These are phyloP conservation scores for Zea luxurians DNA, from an alignment of 176 grass and related monocot genomes.

Conservation along the genomic window DNA sequence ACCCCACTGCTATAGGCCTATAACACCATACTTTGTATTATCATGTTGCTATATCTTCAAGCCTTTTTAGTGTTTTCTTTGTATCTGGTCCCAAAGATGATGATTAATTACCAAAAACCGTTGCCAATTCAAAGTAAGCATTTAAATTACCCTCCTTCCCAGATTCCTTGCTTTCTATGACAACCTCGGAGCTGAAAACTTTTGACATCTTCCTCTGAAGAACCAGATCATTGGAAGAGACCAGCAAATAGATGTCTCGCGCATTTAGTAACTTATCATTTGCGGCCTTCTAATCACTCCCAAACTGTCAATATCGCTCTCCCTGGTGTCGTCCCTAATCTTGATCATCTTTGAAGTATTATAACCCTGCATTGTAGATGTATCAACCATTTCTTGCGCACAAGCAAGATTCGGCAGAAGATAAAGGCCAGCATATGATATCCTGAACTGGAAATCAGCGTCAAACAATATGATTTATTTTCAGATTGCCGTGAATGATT, in stretches of 20 bases:
- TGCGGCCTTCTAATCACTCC: constrained; percentile 61
- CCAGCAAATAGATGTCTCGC: constrained; percentile 53
- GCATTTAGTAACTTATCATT: constrained; percentile 25
- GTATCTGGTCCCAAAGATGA: constrained; percentile 65
- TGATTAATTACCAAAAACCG: constrained; percentile 63
- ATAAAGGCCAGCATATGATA: constrained; percentile 76
- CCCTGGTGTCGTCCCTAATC: constrained; percentile 60
- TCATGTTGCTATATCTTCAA: constrained; percentile 58
- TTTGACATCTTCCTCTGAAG: constrained; percentile 67
- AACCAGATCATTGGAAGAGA: constrained; percentile 67
- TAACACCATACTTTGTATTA: background rate
- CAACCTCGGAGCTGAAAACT: constrained; percentile 53
- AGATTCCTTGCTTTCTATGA: constrained; percentile 46
- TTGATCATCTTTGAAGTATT: constrained; percentile 82
- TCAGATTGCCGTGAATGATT: constrained; percentile 85
- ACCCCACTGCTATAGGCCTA: no score
- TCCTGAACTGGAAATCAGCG: constrained; percentile 74
- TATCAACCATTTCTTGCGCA: constrained; percentile 75
- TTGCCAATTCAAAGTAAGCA: constrained; percentile 49
- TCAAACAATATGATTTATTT: constrained; percentile 88
- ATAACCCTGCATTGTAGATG: constrained; percentile 61
- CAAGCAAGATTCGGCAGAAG: constrained; percentile 56
- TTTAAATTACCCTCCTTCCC: constrained; percentile 51
- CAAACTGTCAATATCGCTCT: constrained; percentile 73
- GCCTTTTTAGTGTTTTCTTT: constrained; percentile 53